phyloP scores from a whole-genome alignment of 192 early-diverging fungal species.

The Geranomyces variabilis region DNA sequence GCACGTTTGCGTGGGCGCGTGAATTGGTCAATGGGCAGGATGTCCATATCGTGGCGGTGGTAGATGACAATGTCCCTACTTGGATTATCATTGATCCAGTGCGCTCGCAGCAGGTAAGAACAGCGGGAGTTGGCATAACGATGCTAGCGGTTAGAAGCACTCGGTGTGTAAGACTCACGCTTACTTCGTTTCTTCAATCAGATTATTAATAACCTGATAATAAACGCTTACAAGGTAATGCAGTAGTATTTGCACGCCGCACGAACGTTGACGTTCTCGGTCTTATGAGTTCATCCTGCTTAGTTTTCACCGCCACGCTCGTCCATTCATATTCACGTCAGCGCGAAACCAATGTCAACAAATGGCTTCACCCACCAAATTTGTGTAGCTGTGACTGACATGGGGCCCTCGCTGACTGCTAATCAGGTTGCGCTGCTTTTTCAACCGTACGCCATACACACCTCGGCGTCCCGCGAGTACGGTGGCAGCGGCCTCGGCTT shows the following conservation, averaged over 20 bases:
- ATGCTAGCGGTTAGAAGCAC: too few relatives aligned
- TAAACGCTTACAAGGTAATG: conserved; percentile 16
- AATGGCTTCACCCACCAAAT: background rate
- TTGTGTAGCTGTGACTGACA: conserved; percentile 2
- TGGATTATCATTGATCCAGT: conserved; percentile 33
- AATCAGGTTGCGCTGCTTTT: conserved; percentile 15
- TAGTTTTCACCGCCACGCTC: conserved; percentile 11
- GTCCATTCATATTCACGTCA: background rate
- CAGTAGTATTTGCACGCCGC: background rate
- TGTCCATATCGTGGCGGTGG: background rate
- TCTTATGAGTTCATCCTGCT: background rate
- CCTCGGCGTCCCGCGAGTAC: conserved; percentile 28
- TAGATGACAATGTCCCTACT: conserved; percentile 19
- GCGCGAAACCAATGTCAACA: background rate
- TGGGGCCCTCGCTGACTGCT: conserved; percentile 5
- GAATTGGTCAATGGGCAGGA: conserved; percentile 14
- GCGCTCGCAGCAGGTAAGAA: conserved; percentile 23
- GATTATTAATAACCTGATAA: conserved; percentile 7
- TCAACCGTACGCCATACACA: conserved; percentile 25
- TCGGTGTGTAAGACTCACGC: too few relatives aligned
- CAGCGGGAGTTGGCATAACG: background rate
- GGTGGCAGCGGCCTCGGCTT: conserved; percentile 37
- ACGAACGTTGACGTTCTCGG: background rate
- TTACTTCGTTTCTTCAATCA: background rate
- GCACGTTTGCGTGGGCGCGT: conserved; percentile 1